Conservation (phyloP, 2,329 filamentous ascomycete species). For the Exophiala spinifera region DNA sequence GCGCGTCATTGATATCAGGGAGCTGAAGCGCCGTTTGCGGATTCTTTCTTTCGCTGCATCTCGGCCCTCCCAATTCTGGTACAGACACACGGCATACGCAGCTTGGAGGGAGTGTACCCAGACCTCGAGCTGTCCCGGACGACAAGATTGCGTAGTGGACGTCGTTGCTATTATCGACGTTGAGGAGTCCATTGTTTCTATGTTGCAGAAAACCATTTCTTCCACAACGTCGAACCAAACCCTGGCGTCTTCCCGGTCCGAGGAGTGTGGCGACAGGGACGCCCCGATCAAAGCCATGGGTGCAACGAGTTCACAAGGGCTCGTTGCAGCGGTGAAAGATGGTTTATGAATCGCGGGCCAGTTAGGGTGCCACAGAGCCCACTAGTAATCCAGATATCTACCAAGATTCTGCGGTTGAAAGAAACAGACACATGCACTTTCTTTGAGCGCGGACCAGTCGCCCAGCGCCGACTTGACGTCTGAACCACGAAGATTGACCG, state of each 20-base stretch:
- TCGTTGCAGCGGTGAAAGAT: conserved; percentile 33
- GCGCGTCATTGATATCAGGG: neutral
- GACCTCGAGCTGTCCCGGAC: conserved; percentile 38
- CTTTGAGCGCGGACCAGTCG: too few relatives aligned
- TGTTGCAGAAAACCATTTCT: conserved; percentile 39
- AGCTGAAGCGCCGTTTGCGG: conserved; percentile 35
- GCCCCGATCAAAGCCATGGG: conserved; percentile 39
- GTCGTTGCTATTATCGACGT: too few relatives aligned
- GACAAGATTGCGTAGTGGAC: too few relatives aligned
- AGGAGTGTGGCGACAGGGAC: conserved; percentile 33
- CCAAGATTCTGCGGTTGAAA: neutral
- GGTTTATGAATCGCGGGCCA: conserved; percentile 38
- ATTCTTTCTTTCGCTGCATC: conserved; percentile 37
- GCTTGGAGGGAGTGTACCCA: conserved; percentile 39
- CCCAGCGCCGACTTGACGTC: too few relatives aligned
- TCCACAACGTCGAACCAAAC: conserved; percentile 41
- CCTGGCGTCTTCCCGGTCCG: conserved; percentile 34
- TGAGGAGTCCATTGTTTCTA: too few relatives aligned
- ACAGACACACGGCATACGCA: conserved; percentile 39
- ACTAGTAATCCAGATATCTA: conserved; percentile 37
- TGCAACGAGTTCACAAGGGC: conserved; percentile 35
- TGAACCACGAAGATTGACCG: too few relatives aligned
- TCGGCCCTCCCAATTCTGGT: conserved; percentile 41
- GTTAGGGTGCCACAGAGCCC: conserved; percentile 40
- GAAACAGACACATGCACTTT: too few relatives aligned